Evolutionary conservation across 2,329 filamentous ascomycete genomes (phyloP).

Genomic region (Curvularia lunata): DNA sequence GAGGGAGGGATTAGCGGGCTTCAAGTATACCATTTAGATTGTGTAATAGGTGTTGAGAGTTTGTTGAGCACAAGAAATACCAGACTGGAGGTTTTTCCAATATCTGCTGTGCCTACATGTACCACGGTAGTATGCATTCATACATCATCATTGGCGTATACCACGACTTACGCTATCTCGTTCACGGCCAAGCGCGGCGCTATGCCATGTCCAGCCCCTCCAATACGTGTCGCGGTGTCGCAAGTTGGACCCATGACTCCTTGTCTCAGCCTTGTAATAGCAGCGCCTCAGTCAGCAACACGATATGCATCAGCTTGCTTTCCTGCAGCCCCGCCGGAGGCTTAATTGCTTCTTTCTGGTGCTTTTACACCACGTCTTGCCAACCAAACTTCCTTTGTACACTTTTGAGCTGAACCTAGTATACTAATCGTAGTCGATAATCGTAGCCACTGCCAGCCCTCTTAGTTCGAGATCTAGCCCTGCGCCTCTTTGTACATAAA

Average conservation of each 20-base stretch:
- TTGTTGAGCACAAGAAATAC: background rate
- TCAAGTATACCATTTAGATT: constrained; percentile 22
- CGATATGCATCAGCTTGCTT: constrained; percentile 14
- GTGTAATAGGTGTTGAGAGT: too few relatives aligned
- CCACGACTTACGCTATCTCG: background rate
- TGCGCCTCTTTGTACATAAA: background rate
- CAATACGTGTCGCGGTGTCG: background rate
- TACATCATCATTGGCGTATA: too few relatives aligned
- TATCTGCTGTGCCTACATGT: background rate
- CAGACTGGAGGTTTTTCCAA: background rate
- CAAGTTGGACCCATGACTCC: constrained; percentile 5
- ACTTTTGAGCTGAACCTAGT: background rate
- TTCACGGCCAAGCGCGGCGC: background rate
- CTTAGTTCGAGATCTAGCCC: background rate
- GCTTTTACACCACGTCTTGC: background rate
- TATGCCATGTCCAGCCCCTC: constrained; percentile 4
- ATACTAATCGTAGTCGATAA: constrained; percentile 15
- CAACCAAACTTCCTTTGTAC: background rate
- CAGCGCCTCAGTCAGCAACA: constrained; percentile 17
- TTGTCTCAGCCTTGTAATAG: constrained; percentile 14
- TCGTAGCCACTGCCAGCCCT: background rate
- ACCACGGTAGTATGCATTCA: background rate
- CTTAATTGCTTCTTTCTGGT: background rate
- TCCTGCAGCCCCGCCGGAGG: constrained; percentile 5
- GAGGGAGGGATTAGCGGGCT: constrained; percentile 30